Base-by-base conservation (phyloP, 2,329 filamentous ascomycete species). In the Cladophialophora carrionii region DNA sequence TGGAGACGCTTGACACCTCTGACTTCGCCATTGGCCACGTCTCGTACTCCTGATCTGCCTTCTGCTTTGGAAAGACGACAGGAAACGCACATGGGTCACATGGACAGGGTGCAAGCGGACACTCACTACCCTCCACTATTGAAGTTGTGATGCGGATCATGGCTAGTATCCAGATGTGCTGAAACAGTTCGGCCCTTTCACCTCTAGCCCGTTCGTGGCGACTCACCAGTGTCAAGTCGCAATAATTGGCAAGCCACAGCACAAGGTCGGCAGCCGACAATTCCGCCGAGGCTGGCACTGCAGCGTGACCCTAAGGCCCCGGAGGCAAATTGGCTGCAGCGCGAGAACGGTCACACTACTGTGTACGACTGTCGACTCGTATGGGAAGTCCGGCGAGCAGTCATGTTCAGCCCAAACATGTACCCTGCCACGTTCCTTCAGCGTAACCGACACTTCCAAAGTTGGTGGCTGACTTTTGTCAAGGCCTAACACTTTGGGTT, bases 221-320 rank as follows among this genome's bases (percentile, higher is more conserved):
- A 68, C 64, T 66, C 53, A 62, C n/a, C 48, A 26, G 58, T 59
- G 67, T 55, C 61, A 52, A 49, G 55, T 52, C 43, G 52, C 55
- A 57, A 62, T 61, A 63, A 60, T 62, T 57, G 55, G 55, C 59
- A 64, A 69, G 67, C 67, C 64, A 69, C 67, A 66, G 29, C 29
- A 53, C n/a, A 24, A 65, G 62, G 63, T 61, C 64, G 64, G 67
- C 56, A 57, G 62, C 67, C 67, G 67, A 63, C 60, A 26, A 62
- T 67, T 69, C 67, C 67, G 67, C 57, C 67, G 62, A 66, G 63
- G 57, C 66, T 66, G 66, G 66, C 43, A 51, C 61, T 60, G 58
- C 61, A 53, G 37, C 57, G 61, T 54, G 63, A 63, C 55, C 52
- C 37, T n/a, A 51, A 63, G 48, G 20, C 12, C 52, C 20, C 41